Evolutionary conservation across 2,329 filamentous ascomycete genomes (phyloP), one percentile per base, ranked within the genome.

Genomic region (Colletotrichum melonis): DNA sequence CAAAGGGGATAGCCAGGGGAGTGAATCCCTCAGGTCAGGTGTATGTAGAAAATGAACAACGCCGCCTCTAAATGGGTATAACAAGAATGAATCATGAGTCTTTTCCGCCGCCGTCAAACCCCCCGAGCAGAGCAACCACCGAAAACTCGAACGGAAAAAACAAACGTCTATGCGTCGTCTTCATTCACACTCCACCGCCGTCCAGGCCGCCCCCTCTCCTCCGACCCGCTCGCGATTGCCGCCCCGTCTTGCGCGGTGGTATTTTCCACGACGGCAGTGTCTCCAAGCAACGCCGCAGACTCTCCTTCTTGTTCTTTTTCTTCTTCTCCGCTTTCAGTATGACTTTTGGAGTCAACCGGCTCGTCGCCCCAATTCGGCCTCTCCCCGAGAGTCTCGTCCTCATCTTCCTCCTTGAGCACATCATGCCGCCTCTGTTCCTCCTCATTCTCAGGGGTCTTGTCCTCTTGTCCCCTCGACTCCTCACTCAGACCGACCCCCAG

Each of bases 401-500:
- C 72, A n/a, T 74, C 72, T 16, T 64, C 65, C 38, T 73, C 72
- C 7, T 46, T 24, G 14, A 74, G n/a, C 7, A 69, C 62, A 22
- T 60, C 65, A 28, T 74, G 30, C 49, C 30, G 55, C 56, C 56
- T 74, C 70, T 49, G 38, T 42, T 42, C 38, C 16, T 19, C 42
- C 42, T 49, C 8, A 8, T 75, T 75, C 30, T 74, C 72, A 14
- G 56, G 55, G 32, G 35, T 58, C 63, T 74, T 66, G 35, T 73
- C 76, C 9, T 76, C 76, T 4, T 74, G 8, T 19, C 42, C 75
- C 38, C 75, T 76, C 1, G 69, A 58, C 65, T 73, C 69, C 59
- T 64, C 69, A 55, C 72, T 63, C 19, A 74, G 5, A 6, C 72
- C 72, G 16, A 74, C 81, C 8, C 79, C 79, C 9, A 85, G 69